Evolutionary conservation across 495 filamentous ascomycete species (phyloP), one percentile per base, ranked within the genome.

Genomic region (Daldinia concentrica): DNA sequence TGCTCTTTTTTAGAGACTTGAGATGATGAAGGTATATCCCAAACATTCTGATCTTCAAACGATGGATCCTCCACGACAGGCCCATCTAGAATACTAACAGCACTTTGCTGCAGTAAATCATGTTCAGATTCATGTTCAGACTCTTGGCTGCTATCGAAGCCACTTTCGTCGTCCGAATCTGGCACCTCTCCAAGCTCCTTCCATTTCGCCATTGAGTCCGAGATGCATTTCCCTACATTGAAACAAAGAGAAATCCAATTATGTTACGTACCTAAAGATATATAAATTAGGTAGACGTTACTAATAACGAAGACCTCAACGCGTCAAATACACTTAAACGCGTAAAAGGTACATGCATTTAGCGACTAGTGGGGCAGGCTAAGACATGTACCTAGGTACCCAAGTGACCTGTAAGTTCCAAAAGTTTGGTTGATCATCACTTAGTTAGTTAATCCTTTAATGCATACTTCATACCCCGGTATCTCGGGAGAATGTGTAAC

Each of bases 111-210:
- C 29, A 56, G 58, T 59, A 59, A 61, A 11, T 57, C 61, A 41
- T 71, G 37, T 41, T 79, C 75, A 17, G 69, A 77, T 63, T 83
- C 79, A 41, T 71, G 37, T 41, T 79, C 75, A 17, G 68, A 76
- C 62, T 83, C 79, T 51, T 74, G 67, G 52, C 79, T 73, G 7
- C 62, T 80, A 60, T 85, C 84, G 69, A 80, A 79, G 32, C 66
- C 74, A 51, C 82, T 78, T 74, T 85, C 82, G 66, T 87, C 85
- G 72, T 88, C 85, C 79, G 86, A 87, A 73, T 86, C 86, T 67
- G 85, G 84, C 58, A 88, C 84, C 76, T 83, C 84, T 73, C 86
- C 85, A 76, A 82, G 78, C 80, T 86, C 82, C 81, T 83, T 87
- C 86, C 86, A 88, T 74, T 79, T 80, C 71, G 76, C 85, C 86